Evolutionary conservation across 2,329 filamentous ascomycete genomes (phyloP).

Genomic region (Colletotrichum tropicicola): DNA sequence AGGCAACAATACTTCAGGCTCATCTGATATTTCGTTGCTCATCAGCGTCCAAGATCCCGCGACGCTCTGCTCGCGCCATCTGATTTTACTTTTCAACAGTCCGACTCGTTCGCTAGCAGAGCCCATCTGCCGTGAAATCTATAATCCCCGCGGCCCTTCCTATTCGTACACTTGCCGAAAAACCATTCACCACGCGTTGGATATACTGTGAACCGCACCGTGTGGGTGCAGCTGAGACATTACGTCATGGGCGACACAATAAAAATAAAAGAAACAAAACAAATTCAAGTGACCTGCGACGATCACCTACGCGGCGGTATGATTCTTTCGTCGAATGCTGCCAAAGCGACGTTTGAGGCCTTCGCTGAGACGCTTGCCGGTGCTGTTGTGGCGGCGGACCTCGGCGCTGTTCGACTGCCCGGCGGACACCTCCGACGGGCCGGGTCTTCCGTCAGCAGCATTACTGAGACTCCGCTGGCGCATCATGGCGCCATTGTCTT

Average conservation of each 20-base stretch:
- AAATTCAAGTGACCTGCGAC: background rate
- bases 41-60: too few relatives aligned
- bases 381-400: slow-evolving; percentile 49
- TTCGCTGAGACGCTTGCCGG: slow-evolving; percentile 55
- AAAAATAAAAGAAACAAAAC: background rate
- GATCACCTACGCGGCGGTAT: slow-evolving; percentile 20
- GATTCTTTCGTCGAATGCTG: slow-evolving; percentile 57
- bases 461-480: slow-evolving; percentile 57
- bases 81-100: background rate
- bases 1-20: too few relatives aligned
- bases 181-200: background rate
- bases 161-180: slow-evolving; percentile 8
- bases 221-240: background rate
- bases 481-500: slow-evolving; percentile 36
- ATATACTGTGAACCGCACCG: background rate
- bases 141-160: too few relatives aligned
- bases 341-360: slow-evolving; percentile 64
- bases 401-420: slow-evolving; percentile 35
- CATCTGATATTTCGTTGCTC: too few relatives aligned
- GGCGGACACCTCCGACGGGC: slow-evolving; percentile 30
- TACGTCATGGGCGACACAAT: background rate
- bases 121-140: too few relatives aligned
- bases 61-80: too few relatives aligned
- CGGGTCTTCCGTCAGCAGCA: slow-evolving; percentile 37
- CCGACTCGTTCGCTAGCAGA: too few relatives aligned